phyloP scores from a whole-genome alignment of 257 asterid genomes.

The Nicotiana noctiflora region DNA sequence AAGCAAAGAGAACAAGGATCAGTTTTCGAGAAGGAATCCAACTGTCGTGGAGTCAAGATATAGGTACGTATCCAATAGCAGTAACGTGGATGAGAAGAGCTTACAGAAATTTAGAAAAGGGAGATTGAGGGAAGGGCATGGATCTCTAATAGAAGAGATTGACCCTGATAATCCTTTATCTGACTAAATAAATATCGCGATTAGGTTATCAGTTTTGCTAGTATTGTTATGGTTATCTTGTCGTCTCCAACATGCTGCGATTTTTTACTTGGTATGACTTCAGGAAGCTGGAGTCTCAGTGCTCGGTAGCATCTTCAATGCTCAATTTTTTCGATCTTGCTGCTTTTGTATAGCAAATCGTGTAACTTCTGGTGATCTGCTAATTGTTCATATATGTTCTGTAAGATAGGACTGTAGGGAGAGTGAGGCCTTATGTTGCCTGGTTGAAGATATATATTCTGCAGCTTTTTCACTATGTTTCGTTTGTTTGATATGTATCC shows the following conservation, averaged over 20 bases:
- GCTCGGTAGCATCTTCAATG: background rate
- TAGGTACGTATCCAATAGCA: slow-evolving; percentile 10
- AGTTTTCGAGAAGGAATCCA: slow-evolving; percentile 13
- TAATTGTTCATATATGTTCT: slow-evolving; percentile 8
- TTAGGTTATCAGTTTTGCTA: slow-evolving; percentile 9
- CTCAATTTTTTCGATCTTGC: background rate
- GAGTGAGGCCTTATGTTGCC: background rate
- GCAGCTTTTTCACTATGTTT: background rate
- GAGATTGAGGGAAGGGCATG: slow-evolving; percentile 20
- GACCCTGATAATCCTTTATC: slow-evolving; percentile 40
- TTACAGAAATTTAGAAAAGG: slow-evolving; percentile 16
- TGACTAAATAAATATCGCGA: slow-evolving; percentile 26
- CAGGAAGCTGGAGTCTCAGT: background rate
- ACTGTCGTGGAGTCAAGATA: slow-evolving; percentile 26
- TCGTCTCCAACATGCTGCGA: background rate
- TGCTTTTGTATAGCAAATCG: slow-evolving; percentile 17
- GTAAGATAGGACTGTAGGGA: background rate
- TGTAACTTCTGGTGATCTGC: slow-evolving; percentile 12
- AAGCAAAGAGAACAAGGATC: slow-evolving; percentile 22
- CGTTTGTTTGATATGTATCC: background rate
- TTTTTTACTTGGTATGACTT: background rate
- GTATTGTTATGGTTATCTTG: slow-evolving; percentile 2
- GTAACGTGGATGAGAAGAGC: slow-evolving; percentile 14
- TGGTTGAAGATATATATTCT: background rate
- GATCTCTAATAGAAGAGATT: slow-evolving; percentile 27